A percentile compares a stretch with the other conserved stretches of the same genome.
phyloP scores from a whole-genome alignment of 2,329 filamentous ascomycete genomes.

The Epichloe coenophiala region DNA sequence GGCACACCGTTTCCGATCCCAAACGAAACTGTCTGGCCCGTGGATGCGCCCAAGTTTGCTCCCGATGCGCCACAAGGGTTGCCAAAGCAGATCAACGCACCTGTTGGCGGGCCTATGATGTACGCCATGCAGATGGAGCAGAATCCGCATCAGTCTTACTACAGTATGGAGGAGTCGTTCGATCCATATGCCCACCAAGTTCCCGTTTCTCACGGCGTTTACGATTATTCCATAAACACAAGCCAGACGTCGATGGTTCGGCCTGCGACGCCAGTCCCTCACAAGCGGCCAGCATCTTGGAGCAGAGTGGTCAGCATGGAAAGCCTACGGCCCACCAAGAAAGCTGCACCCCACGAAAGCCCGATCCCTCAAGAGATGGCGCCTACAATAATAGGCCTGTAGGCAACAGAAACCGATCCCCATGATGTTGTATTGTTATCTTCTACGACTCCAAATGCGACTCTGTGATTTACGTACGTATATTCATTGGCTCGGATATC shows the following conservation, averaged over 20 bases:
- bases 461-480: too few relatives aligned
- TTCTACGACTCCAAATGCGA: too few relatives aligned
- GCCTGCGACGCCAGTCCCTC: conserved; percentile 24
- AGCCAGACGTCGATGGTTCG: conserved; percentile 15
- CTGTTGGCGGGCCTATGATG: conserved; percentile 17
- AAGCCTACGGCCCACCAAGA: conserved; percentile 23
- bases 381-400: conserved; percentile 14
- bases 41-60: conserved; percentile 26
- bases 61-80: conserved; percentile 17
- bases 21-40: conserved; percentile 22
- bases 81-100: conserved; percentile 20
- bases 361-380: conserved; percentile 11
- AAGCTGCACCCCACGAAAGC: conserved; percentile 18
- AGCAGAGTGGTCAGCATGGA: conserved; percentile 24
- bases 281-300: conserved; percentile 27
- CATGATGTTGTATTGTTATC: too few relatives aligned
- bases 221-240: conserved; percentile 14
- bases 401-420: background rate
- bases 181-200: conserved; percentile 8
- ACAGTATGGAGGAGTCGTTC: conserved; percentile 8
- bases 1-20: conserved; percentile 28
- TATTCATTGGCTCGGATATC: background rate
- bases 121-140: conserved; percentile 20
- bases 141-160: conserved; percentile 15
- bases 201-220: conserved; percentile 8